These are phyloP conservation scores for Vitis labrusca DNA, from an alignment of 164 flowering plant genomes.

Conservation along the genomic window DNA sequence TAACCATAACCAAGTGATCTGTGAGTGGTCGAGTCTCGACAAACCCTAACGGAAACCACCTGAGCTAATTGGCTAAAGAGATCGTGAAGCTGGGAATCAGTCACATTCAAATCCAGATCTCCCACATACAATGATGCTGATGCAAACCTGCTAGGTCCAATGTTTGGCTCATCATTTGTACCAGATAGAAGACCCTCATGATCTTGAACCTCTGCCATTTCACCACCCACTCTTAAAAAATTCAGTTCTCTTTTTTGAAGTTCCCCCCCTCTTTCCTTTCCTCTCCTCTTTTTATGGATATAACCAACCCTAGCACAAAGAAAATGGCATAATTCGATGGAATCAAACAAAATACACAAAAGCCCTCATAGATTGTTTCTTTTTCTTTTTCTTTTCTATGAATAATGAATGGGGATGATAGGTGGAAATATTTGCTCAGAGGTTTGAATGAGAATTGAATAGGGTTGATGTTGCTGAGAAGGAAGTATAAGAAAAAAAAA, in stretches of 20 bases:
- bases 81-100: slow-evolving; percentile 60
- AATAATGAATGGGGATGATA: slow-evolving; percentile 34
- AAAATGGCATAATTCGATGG: not conserved
- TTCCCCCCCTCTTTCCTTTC: slow-evolving; percentile 31
- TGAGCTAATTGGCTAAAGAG: slow-evolving; percentile 52
- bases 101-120: slow-evolving; percentile 49
- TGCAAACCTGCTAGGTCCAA: slow-evolving; percentile 24
- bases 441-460: slow-evolving; percentile 21
- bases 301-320: slow-evolving; percentile 15
- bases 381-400: not conserved
- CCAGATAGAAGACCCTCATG: slow-evolving; percentile 19
- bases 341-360: slow-evolving; percentile 2
- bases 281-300: slow-evolving; percentile 47
- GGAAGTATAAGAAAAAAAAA: too few species aligned
- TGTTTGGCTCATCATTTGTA: slow-evolving; percentile 14
- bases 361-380: not conserved
- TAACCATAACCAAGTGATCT: slow-evolving; percentile 65
- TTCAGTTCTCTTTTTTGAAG: slow-evolving; percentile 4
- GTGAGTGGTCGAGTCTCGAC: slow-evolving; percentile 49
- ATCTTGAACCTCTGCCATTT: slow-evolving; percentile 40
- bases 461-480: slow-evolving; percentile 5
- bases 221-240: slow-evolving; percentile 4
- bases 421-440: slow-evolving; percentile 15
- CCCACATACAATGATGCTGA: slow-evolving; percentile 63
- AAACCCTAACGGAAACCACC: slow-evolving; percentile 61